A percentile compares a stretch with the other conserved stretches of the same genome.
Evolutionary conservation across 306 rosid genomes (phyloP).

Genomic region (Parietaria judaica): DNA sequence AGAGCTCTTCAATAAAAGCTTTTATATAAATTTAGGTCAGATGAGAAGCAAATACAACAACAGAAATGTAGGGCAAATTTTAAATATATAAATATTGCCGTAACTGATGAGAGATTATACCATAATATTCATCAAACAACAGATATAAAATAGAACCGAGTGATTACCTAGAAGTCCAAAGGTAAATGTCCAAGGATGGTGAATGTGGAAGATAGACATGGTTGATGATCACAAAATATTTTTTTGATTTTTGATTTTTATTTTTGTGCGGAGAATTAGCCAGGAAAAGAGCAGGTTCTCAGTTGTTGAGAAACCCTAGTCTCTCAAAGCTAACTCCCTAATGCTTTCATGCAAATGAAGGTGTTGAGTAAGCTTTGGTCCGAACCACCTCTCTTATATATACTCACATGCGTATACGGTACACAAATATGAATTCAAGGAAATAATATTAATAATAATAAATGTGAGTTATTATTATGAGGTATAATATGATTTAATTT

Average conservation of each 20-base stretch:
- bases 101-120: too few relatives aligned
- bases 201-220: conserved; percentile 32
- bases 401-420: not conserved
- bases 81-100: too few relatives aligned
- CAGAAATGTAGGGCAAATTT: not conserved
- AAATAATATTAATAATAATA: not conserved
- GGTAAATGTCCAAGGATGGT: conserved; percentile 43
- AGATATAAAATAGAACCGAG: not conserved
- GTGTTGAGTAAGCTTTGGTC: conserved; percentile 10
- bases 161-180: conserved; percentile 73
- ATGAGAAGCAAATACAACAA: not conserved
- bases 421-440: not conserved
- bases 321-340: not conserved
- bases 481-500: not conserved
- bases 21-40: not conserved
- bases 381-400: conserved; percentile 16
- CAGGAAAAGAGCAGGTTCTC: conserved; percentile 16
- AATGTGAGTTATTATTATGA: not conserved
- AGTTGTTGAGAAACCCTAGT: conserved; percentile 26
- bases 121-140: too few relatives aligned
- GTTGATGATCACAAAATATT: not conserved
- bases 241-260: not conserved
- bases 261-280: conserved; percentile 1
- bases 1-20: not conserved
- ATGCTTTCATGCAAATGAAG: conserved; percentile 5